A percentile compares a stretch with the other conserved stretches of the same genome.
Conservation (phyloP, 2,329 filamentous ascomycete species). For the Aspergillus sp. region DNA sequence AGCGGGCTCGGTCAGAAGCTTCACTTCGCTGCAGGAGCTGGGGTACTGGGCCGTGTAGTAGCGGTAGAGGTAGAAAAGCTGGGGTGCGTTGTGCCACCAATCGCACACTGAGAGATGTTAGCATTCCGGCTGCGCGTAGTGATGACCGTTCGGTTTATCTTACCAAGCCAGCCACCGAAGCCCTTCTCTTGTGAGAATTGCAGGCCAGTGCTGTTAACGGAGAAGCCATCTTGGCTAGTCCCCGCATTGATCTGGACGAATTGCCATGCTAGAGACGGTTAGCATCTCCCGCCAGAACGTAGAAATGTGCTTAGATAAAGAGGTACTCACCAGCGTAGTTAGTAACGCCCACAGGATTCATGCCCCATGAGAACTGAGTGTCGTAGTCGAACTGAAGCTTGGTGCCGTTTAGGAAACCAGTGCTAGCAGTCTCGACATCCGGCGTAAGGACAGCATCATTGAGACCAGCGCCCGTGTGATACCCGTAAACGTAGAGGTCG, state of each 20-base stretch:
- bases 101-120: constrained; percentile 34
- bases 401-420: constrained; percentile 36
- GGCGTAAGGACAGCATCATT: constrained; percentile 37
- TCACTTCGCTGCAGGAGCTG: constrained; percentile 34
- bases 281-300: too few relatives aligned
- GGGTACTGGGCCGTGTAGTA: constrained; percentile 26
- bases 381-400: constrained; percentile 29
- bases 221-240: constrained; percentile 31
- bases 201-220: constrained; percentile 26
- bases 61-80: constrained; percentile 38
- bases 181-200: constrained; percentile 29
- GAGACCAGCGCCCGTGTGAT: constrained; percentile 43
- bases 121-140: neutral
- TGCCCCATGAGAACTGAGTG: constrained; percentile 32
- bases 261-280: constrained; percentile 33
- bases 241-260: constrained; percentile 36
- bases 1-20: constrained; percentile 27
- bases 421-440: constrained; percentile 22
- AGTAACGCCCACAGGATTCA: constrained; percentile 23
- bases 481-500: constrained; percentile 37
- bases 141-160: constrained; percentile 17
- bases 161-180: constrained; percentile 42
- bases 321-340: constrained; percentile 37
- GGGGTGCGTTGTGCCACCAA: constrained; percentile 40
- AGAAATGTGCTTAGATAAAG: neutral